phyloP scores from a whole-genome alignment of 495 filamentous ascomycete genomes.

The Penicillium longicatenatum region DNA sequence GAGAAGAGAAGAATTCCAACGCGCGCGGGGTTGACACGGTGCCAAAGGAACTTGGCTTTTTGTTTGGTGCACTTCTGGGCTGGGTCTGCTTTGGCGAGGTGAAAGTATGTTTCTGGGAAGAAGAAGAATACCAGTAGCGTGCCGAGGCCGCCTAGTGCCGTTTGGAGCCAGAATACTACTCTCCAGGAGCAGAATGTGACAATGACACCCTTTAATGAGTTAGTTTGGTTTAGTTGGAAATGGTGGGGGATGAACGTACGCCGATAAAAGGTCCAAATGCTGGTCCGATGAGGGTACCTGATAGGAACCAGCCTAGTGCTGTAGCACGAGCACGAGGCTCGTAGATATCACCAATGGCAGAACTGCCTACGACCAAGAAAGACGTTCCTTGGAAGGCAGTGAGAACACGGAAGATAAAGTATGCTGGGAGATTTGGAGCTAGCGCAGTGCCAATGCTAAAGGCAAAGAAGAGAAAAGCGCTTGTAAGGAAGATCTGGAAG shows the following conservation, averaged over 20 bases:
- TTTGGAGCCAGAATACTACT: slow-evolving; percentile 73
- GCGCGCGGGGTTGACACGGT: slow-evolving; percentile 62
- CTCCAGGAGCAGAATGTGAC: slow-evolving; percentile 71
- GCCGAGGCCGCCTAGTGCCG: slow-evolving; percentile 59
- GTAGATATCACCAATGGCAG: slow-evolving; percentile 66
- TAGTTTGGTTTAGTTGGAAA: neutral
- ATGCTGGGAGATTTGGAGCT: slow-evolving; percentile 64
- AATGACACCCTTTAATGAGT: slow-evolving; percentile 54
- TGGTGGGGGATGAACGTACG: slow-evolving; percentile 21
- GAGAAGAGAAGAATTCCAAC: slow-evolving; percentile 57
- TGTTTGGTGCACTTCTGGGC: slow-evolving; percentile 45
- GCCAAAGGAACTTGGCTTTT: slow-evolving; percentile 55
- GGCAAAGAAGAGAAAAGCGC: slow-evolving; percentile 63
- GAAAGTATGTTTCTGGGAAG: slow-evolving; percentile 69
- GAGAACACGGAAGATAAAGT: slow-evolving; percentile 69
- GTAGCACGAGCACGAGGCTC: slow-evolving; percentile 67
- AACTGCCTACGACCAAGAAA: slow-evolving; percentile 65
- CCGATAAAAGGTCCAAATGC: slow-evolving; percentile 69
- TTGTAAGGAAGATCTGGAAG: slow-evolving; percentile 20
- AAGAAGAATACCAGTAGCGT: slow-evolving; percentile 62
- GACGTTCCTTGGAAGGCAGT: slow-evolving; percentile 73
- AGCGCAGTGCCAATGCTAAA: slow-evolving; percentile 69
- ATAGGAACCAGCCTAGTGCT: slow-evolving; percentile 69
- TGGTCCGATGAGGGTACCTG: slow-evolving; percentile 69
- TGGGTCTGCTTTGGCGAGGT: slow-evolving; percentile 57